Evolutionary conservation across 2,329 filamentous ascomycete species (phyloP), one percentile per base, ranked within the genome.

Genomic region (Aureobasidium melanogenum): DNA sequence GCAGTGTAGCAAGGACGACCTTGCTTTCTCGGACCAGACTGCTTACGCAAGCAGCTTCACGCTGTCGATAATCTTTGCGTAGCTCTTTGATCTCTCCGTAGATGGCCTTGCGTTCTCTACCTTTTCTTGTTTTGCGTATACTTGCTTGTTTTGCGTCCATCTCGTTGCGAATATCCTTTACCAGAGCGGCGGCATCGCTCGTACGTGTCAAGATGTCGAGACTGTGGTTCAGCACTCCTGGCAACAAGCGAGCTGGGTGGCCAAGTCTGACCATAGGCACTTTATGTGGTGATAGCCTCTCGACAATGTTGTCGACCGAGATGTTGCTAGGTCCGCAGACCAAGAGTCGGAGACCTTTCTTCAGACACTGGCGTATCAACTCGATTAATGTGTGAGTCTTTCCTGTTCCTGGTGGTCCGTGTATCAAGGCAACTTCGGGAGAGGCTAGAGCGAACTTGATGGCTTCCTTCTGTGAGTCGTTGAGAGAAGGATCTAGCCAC

Each of bases 301-400:
- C 94, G 9, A 97, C 92, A 62, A 99, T 96, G 70, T 99, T 99
- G 80, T 99, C 94, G 1, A 99, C 94, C 0, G 91, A 94, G 67
- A 99, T 92, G 72, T 99, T 99, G 32, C 91, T 96, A 0, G 94
- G 94, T 0, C 93, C 94, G 69, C 94, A 97, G n/a, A 97, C 93
- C 1, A 97, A 80, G 12, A 97, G 80, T 1, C 91, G 84, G 59
- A 87, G 81, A 36, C 85, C 82, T 26, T 84, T 83, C 70, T 86
- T 87, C 60, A 95, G 79, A 67, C 97, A 78, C 70, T 99, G 94
- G n/a, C 95, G 80, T 63, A 99, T 96, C 14, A 99, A 80, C 73
- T 99, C 94, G 63, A 99, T 93, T 41, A 99, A 77, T 0, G 94
- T 97, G 71, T 97, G 93, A 0, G 94, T 99, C 74, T 99, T 99